These are phyloP conservation scores for Vigna nakashimae DNA, from an alignment of 306 rosid genomes.

Conservation along the genomic window DNA sequence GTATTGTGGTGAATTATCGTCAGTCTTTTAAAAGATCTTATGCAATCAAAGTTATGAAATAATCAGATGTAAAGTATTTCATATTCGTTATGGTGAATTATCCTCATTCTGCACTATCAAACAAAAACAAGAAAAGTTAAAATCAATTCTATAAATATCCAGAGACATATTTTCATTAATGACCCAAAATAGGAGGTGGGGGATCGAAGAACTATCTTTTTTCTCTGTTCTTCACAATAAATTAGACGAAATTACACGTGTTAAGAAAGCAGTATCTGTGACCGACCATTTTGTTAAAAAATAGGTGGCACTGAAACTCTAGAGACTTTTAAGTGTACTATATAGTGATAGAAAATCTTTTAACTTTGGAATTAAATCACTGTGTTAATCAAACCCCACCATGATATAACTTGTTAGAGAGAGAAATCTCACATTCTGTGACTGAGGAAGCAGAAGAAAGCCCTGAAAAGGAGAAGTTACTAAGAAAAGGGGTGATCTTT, in stretches of 20 bases:
- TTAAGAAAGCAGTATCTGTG: conserved; percentile 4
- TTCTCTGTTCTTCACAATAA: not conserved
- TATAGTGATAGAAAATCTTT: conserved; percentile 7
- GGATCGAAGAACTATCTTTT: not conserved
- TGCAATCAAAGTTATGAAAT: not conserved
- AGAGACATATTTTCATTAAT: not conserved
- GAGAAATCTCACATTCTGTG: not conserved
- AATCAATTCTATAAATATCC: not conserved
- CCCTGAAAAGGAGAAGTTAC: conserved; percentile 22
- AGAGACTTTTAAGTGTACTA: conserved; percentile 1
- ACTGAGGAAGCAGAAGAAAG: conserved; percentile 21
- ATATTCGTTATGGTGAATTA: not conserved
- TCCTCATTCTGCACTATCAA: not conserved
- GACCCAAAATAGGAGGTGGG: not conserved
- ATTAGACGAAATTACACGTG: conserved; percentile 25
- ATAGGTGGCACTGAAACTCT: conserved; percentile 8
- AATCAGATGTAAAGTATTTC: not conserved
- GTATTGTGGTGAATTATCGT: not conserved
- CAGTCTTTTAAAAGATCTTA: not conserved
- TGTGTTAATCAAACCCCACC: conserved; percentile 27
- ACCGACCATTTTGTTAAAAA: not conserved
- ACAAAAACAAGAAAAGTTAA: not conserved
- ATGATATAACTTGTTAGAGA: not conserved
- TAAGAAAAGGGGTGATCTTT: not conserved
- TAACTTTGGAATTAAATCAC: conserved; percentile 1